Evolutionary conservation across 2,329 filamentous ascomycete genomes (phyloP), one percentile per base, ranked within the genome.

Genomic region (Alternaria angustiovoidea): DNA sequence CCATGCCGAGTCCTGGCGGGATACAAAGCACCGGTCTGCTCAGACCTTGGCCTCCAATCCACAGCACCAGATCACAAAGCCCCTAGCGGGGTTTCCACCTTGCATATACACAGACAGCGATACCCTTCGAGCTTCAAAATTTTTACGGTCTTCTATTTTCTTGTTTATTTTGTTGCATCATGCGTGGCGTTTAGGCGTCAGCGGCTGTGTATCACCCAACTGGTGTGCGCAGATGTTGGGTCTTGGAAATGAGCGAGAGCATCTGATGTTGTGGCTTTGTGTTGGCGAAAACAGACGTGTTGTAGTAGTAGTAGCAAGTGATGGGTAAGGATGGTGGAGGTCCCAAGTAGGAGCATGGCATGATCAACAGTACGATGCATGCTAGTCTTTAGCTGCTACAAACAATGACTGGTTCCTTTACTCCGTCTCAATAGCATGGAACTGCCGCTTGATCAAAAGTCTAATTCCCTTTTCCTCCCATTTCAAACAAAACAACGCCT

Each of bases 151-250:
- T 34, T 34, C 11, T 47, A 24, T 47, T 51, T 22, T 54, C 9
- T 41, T 24, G 3, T 18, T 51, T n/a, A 2, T 41, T 57, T 47
- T 57, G 47, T 65, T 70, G 68, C 66, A 69, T 69, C 61, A 59
- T 59, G 56, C 59, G 49, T 32, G 68, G 68, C 66, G 68, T 70
- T 70, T 52, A 20, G 48, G 46, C 32, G 46, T 49, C 30, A 8
- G 32, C 14, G 30, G n/a, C 28, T 36, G 30, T 12, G 12, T 20
- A 0, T 8, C 0, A n/a, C 18, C 30, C 14, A 24, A 30, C 20
- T 14, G 32, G 32, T 34, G 12, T 34, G 16, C 16, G 12, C 8
- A n/a, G 38, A 20, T 9, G 38, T 39, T 11, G 34, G 52, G 54
- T 28, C 11, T 54, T 36, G 28, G 41, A 6, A n/a, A 8, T n/a